phyloP scores from a whole-genome alignment of 2,329 filamentous ascomycete genomes.

The Trichoderma semiorbis region DNA sequence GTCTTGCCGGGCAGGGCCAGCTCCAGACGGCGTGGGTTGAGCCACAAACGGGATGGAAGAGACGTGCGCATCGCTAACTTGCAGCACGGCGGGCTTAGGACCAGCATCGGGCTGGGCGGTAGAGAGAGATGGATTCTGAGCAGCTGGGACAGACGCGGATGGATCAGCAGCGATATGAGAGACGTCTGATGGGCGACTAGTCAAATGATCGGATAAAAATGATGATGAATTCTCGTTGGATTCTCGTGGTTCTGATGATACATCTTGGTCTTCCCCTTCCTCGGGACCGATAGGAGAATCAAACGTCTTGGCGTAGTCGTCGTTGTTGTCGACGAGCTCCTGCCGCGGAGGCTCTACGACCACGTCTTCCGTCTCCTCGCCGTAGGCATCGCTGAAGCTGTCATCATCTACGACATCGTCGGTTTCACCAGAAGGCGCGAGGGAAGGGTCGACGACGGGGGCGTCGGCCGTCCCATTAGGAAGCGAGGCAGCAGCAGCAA shows the following conservation, averaged over 20 bases:
- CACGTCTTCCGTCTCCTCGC: conserved; percentile 36
- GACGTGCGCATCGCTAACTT: conserved; percentile 24
- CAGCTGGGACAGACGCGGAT: conserved; percentile 27
- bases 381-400: conserved; percentile 48
- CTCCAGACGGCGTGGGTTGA: conserved; percentile 27
- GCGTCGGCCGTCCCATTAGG: conserved; percentile 31
- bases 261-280: conserved; percentile 38
- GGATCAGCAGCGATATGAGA: conserved; percentile 32
- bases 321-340: conserved; percentile 36
- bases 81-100: conserved; percentile 25
- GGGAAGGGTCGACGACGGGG: conserved; percentile 32
- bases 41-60: conserved; percentile 18
- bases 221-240: conserved; percentile 43
- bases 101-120: conserved; percentile 29
- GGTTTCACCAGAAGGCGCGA: conserved; percentile 35
- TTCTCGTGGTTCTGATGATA: conserved; percentile 35
- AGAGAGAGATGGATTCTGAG: conserved; percentile 25
- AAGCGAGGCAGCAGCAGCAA: conserved; percentile 33
- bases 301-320: conserved; percentile 52
- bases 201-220: conserved; percentile 39
- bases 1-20: conserved; percentile 29
- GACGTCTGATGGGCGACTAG: conserved; percentile 31
- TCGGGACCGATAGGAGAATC: conserved; percentile 44
- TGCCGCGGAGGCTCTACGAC: conserved; percentile 28
- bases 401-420: conserved; percentile 43